These are phyloP conservation scores for Hyphopichia buzzinii DNA, from an alignment of 1,139 yeast genomes.

Conservation along the genomic window DNA sequence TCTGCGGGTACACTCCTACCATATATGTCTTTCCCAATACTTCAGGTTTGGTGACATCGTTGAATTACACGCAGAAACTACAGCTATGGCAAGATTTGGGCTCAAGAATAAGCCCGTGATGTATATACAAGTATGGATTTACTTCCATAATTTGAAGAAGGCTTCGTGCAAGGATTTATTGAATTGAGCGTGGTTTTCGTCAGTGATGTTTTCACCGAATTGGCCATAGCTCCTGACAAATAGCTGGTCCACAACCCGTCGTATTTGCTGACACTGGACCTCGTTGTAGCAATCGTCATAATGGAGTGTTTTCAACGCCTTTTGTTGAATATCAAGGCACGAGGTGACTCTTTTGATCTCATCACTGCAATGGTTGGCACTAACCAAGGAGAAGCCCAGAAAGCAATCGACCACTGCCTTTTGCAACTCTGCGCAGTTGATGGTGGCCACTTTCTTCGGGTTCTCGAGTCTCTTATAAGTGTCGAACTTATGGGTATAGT, in stretches of 20 bases:
- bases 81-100: slow-evolving; percentile 42
- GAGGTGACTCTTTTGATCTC: slow-evolving; percentile 24
- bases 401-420: slow-evolving; percentile 38
- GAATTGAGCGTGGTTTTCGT: slow-evolving; percentile 24
- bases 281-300: slow-evolving; percentile 40
- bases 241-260: slow-evolving; percentile 35
- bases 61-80: slow-evolving; percentile 46
- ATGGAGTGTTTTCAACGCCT: slow-evolving; percentile 34
- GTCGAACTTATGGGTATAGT: slow-evolving; percentile 29
- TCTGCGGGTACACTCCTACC: slow-evolving; percentile 13
- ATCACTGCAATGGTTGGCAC: slow-evolving; percentile 28
- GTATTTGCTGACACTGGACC: slow-evolving; percentile 40
- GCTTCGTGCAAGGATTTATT: slow-evolving; percentile 31
- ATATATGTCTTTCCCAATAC: slow-evolving; percentile 71
- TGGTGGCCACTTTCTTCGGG: slow-evolving; percentile 22
- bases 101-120: neutral
- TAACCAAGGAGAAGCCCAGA: slow-evolving; percentile 29
- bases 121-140: slow-evolving; percentile 4
- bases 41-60: slow-evolving; percentile 66
- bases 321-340: slow-evolving; percentile 35
- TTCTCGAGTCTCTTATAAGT: slow-evolving; percentile 31
- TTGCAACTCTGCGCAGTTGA: slow-evolving; percentile 46
- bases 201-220: slow-evolving; percentile 32
- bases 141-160: slow-evolving; percentile 38
- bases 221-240: slow-evolving; percentile 41